Evolutionary conservation across 2,329 filamentous ascomycete species (phyloP).

Genomic region (Pyrenophora tritici-repentis): DNA sequence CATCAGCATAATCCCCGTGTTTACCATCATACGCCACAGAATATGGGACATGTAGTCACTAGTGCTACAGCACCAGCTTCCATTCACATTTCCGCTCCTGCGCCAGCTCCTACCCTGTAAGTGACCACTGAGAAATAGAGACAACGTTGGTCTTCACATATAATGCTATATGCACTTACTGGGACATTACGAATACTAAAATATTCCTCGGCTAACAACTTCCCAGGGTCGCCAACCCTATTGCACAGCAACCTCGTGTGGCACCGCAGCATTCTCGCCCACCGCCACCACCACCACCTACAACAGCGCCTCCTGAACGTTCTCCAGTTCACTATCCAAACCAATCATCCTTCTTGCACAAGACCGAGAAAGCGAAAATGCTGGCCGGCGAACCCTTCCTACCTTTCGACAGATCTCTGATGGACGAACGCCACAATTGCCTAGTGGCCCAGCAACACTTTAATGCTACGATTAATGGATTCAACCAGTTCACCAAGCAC

Average conservation of each 20-base stretch:
- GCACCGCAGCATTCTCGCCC: slow-evolving; percentile 32
- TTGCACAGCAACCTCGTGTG: slow-evolving; percentile 33
- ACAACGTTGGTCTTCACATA: background rate
- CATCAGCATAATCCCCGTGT: slow-evolving; percentile 39
- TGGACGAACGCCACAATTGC: slow-evolving; percentile 84
- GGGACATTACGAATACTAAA: background rate
- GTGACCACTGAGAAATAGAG: background rate
- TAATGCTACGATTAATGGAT: slow-evolving; percentile 80
- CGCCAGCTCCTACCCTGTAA: slow-evolving; percentile 20
- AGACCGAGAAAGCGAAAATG: slow-evolving; percentile 90
- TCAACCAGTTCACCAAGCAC: slow-evolving; percentile 64
- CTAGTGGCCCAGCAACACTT: slow-evolving; percentile 80
- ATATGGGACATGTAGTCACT: slow-evolving; percentile 33
- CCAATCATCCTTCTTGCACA: slow-evolving; percentile 42
- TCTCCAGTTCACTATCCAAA: slow-evolving; percentile 31
- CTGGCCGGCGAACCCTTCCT: slow-evolving; percentile 77
- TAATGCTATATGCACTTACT: no score
- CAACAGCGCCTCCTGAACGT: slow-evolving; percentile 26
- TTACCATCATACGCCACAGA: slow-evolving; percentile 39
- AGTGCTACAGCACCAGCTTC: slow-evolving; percentile 24
- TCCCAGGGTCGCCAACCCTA: slow-evolving; percentile 47
- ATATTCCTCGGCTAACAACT: background rate
- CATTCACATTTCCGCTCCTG: background rate
- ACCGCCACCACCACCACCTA: slow-evolving; percentile 22
- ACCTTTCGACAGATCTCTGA: slow-evolving; percentile 76